Evolutionary conservation across 345 rosid species (phyloP), one percentile per base, ranked within the genome.

Genomic region (Arabidopsis arenosa): DNA sequence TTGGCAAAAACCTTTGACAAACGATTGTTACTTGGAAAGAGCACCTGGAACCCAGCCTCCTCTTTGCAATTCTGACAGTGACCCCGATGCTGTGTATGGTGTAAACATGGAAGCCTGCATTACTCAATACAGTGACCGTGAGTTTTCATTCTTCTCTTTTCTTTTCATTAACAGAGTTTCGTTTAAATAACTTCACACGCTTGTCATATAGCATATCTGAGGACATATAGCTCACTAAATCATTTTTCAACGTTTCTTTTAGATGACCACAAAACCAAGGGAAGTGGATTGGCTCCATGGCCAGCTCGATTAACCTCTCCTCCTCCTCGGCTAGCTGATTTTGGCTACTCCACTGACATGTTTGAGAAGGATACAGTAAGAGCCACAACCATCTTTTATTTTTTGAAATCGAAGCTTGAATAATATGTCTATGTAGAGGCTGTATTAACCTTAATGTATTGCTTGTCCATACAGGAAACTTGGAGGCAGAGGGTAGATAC

Each of bases 241-340:
- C 64, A 60, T 32, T 35, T 51, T 23, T 23, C 41, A 39, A 28
- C 60, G 49, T 49, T 73, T 80, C 39, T 53, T 40, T 78, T 81
- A 92, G 99, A 87, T 82, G 89, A 85, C 76, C 97, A 92, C 26
- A 86, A 66, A 77, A 82, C 81, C 37, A 84, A 85, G 76, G 99
- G 97, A 63, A 90, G 97, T 83, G 96, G 88, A 62, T 86, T 95
- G 85, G 92, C 96, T 66, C 97, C 99, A 63, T 92, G 99, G 99
- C 99, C 98, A 7, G 89, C 92, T 74, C 86, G 99, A 65, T 83
- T 87, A 84, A 90, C 85, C 40, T 68, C 94, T 48, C 87, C 97
- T 76, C 89, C 99, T 79, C 92, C 94, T 11, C 83, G 98, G 47
- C 90, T 95, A 80, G 88, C 94, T 77, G 98, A 95, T 77, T 89